Conservation (phyloP, 2,329 filamentous ascomycete genomes). For the Chrysoporthe cubensis region DNA sequence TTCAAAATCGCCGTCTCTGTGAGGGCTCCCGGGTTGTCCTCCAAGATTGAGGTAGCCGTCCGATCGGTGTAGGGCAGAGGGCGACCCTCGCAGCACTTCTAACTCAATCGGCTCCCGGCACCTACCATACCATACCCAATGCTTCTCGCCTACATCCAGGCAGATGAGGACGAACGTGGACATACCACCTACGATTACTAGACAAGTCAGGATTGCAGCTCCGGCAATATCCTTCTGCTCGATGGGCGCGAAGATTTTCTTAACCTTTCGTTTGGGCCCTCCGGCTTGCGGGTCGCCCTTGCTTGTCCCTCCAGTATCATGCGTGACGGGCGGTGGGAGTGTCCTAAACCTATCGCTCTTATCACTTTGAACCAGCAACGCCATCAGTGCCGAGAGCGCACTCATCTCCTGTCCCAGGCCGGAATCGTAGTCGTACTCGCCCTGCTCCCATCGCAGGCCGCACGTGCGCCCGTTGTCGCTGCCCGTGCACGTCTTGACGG, state of each 20-base stretch:
- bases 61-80: not conserved
- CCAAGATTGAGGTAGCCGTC: not conserved
- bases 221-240: not conserved
- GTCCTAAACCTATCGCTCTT: slow-evolving; percentile 35
- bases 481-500: slow-evolving; percentile 65
- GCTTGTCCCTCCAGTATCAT: slow-evolving; percentile 15
- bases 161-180: not conserved
- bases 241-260: not conserved
- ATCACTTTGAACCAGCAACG: slow-evolving; percentile 48
- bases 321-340: not conserved
- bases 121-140: not conserved
- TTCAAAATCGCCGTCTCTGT: not conserved
- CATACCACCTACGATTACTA: not conserved
- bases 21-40: not conserved
- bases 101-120: not conserved
- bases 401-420: slow-evolving; percentile 64
- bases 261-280: not conserved
- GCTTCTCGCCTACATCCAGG: not conserved
- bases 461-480: slow-evolving; percentile 42
- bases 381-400: slow-evolving; percentile 58
- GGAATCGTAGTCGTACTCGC: slow-evolving; percentile 52
- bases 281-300: slow-evolving; percentile 2
- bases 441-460: slow-evolving; percentile 37
- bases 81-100: not conserved
- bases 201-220: not conserved